Conservation (phyloP, 2,329 filamentous ascomycete genomes). For the Penicillium sp. region DNA sequence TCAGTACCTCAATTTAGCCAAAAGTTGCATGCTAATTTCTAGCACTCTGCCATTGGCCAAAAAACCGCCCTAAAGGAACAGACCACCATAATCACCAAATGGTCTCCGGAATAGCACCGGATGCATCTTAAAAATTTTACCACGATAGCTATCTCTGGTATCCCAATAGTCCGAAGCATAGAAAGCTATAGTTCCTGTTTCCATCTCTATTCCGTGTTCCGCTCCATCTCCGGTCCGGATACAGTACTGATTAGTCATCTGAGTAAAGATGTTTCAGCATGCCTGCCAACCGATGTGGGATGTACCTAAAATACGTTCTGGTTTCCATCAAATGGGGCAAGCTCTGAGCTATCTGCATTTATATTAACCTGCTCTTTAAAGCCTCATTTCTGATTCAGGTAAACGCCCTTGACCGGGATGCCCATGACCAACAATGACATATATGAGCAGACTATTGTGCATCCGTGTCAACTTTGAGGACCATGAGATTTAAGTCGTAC, state of each 20-base stretch:
- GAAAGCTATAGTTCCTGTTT: neutral
- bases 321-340: neutral
- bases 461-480: neutral
- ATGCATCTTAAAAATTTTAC: neutral
- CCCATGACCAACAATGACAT: neutral
- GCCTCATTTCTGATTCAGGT: neutral
- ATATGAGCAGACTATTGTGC: neutral
- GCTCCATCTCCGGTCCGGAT: neutral
- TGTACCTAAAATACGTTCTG: neutral
- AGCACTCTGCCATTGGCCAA: neutral
- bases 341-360: neutral
- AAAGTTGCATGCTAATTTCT: neutral
- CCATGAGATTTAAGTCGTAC: neutral
- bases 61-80: neutral
- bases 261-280: neutral
- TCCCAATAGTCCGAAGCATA: neutral
- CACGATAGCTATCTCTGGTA: neutral
- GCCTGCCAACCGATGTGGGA: neutral
- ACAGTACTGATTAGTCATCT: neutral
- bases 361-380: neutral
- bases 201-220: neutral
- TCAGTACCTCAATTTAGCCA: neutral
- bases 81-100: neutral
- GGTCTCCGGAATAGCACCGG: neutral
- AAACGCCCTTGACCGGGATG: neutral